Evolutionary conservation across 441 rosid genomes (phyloP).

Genomic region (Adansonia grandidieri): DNA sequence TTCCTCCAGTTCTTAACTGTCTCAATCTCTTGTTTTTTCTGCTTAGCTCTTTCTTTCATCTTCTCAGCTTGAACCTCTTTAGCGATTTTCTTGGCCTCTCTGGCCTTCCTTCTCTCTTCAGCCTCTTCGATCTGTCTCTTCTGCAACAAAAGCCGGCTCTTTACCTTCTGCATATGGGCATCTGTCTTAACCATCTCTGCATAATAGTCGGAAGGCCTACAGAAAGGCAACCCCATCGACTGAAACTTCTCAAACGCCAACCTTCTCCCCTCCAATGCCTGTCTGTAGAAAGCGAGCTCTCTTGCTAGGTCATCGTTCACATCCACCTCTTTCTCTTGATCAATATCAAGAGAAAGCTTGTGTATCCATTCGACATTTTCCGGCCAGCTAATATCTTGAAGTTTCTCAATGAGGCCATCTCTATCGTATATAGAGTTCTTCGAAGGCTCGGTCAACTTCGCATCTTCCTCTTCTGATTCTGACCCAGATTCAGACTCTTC

Average conservation of each 20-base stretch:
- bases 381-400: conserved; percentile 83
- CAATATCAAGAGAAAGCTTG: conserved; percentile 63
- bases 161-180: conserved; percentile 85
- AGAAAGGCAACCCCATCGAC: conserved; percentile 64
- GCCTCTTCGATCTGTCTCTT: conserved; percentile 80
- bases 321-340: conserved; percentile 70
- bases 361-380: conserved; percentile 70
- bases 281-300: conserved; percentile 77
- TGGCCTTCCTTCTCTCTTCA: conserved; percentile 88
- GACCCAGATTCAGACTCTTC: conserved; percentile 57
- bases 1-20: conserved; percentile 94
- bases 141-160: conserved; percentile 67
- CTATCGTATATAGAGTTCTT: conserved; percentile 56
- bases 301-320: conserved; percentile 85
- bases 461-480: conserved; percentile 59
- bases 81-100: conserved; percentile 72
- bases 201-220: conserved; percentile 81
- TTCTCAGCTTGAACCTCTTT: conserved; percentile 87
- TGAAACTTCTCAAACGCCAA: conserved; percentile 64
- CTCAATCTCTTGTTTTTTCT: conserved; percentile 81
- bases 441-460: conserved; percentile 61
- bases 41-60: conserved; percentile 72
- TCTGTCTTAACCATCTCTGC: conserved; percentile 91
- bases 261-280: conserved; percentile 78
- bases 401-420: conserved; percentile 73